These are phyloP conservation scores for Massarina eburnea DNA, from an alignment of 2,329 filamentous ascomycete genomes.

Conservation along the genomic window DNA sequence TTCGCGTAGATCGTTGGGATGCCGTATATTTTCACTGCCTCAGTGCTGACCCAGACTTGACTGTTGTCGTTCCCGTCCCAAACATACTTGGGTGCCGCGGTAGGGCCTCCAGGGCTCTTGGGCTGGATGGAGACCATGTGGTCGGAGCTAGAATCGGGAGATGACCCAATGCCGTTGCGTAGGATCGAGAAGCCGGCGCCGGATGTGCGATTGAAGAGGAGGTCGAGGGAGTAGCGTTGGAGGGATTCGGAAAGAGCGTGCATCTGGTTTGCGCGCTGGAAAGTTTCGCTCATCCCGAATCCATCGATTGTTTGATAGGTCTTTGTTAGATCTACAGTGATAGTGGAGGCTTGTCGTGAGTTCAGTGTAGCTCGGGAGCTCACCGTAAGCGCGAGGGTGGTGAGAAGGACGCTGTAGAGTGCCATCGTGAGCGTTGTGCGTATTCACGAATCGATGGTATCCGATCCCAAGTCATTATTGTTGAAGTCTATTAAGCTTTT, in stretches of 20 bases:
- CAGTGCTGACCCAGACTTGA: conserved; percentile 56
- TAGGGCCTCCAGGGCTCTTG: conserved; percentile 26
- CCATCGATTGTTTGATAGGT: conserved; percentile 52
- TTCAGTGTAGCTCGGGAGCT: not conserved
- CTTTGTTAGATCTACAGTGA: conserved; percentile 47
- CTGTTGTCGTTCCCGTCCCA: conserved; percentile 40
- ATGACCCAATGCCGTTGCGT: conserved; percentile 50
- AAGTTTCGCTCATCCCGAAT: conserved; percentile 51
- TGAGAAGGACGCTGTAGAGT: conserved; percentile 6
- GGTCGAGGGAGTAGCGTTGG: conserved; percentile 46
- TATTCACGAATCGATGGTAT: not conserved
- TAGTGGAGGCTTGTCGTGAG: conserved; percentile 24
- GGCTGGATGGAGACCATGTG: conserved; percentile 35
- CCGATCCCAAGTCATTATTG: not conserved
- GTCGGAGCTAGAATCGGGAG: conserved; percentile 47
- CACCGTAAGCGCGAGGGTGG: conserved; percentile 3
- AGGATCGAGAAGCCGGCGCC: conserved; percentile 51
- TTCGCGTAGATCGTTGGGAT: conserved; percentile 52
- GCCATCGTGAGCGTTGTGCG: conserved; percentile 5
- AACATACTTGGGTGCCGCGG: conserved; percentile 26
- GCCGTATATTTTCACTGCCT: conserved; percentile 48
- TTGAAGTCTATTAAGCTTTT: not conserved
- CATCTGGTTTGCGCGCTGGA: conserved; percentile 51
- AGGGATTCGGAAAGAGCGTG: conserved; percentile 41
- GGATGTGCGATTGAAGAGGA: conserved; percentile 50